Percentiles rank a stretch among this genome's conserved stretches.
These are phyloP conservation scores for Daldinia eschscholtzii DNA, from an alignment of 2,329 filamentous ascomycete genomes.

Conservation along the genomic window DNA sequence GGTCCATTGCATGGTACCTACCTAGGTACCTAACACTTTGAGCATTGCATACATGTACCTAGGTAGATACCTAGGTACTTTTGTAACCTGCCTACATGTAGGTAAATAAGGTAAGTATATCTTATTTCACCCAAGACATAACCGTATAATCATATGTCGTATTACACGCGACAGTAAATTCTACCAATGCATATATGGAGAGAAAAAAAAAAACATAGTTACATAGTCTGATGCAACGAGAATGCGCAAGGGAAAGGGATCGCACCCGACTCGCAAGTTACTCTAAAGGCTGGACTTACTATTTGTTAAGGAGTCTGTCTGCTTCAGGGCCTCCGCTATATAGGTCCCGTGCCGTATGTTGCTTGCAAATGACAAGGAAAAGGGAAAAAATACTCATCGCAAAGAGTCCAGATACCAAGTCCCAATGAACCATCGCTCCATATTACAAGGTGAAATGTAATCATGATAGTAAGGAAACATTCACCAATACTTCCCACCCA, in stretches of 20 bases:
- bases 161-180: conserved; percentile 13
- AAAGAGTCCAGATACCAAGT: conserved; percentile 41
- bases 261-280: conserved; percentile 22
- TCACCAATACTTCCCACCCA: conserved; percentile 20
- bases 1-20: no score
- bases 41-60: no score
- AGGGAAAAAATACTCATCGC: conserved; percentile 41
- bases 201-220: not conserved
- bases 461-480: conserved; percentile 40
- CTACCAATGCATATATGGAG: conserved; percentile 9
- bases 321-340: conserved; percentile 21
- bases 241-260: conserved; percentile 13
- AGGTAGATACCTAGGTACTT: not conserved
- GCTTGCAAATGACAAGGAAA: conserved; percentile 18
- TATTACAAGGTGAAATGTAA: conserved; percentile 50
- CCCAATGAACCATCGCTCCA: conserved; percentile 48
- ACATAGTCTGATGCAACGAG: conserved; percentile 1
- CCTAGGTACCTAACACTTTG: no score
- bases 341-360: conserved; percentile 13
- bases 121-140: not conserved
- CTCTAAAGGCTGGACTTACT: conserved; percentile 12
- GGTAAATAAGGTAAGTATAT: not conserved
- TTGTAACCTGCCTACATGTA: no score
- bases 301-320: conserved; percentile 22
- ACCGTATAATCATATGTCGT: not conserved